A percentile compares a stretch with the other conserved stretches of the same genome.
Conservation (phyloP, 345 rosid species). For the rapeseed (Brassica napus) region Da-Ae NC_063446.1:57535501-57536000, state of each 20-base stretch:
- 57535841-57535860: slow-evolving; percentile 77
- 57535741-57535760: slow-evolving; percentile 86
- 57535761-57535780: slow-evolving; percentile 37
- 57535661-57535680: slow-evolving; percentile 77
- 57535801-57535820: slow-evolving; percentile 16
- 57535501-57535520: slow-evolving; percentile 84
- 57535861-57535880: slow-evolving; percentile 26
- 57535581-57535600: slow-evolving; percentile 12
- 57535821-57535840: slow-evolving; percentile 49
- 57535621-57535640: slow-evolving; percentile 86
- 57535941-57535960: neutral
- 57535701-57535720: slow-evolving; percentile 75
- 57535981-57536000: neutral
- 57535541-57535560: neutral
- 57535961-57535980: neutral
- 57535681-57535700: slow-evolving; percentile 73
- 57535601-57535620: slow-evolving; percentile 87
- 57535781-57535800: slow-evolving; percentile 3
- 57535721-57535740: slow-evolving; percentile 96
- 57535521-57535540: slow-evolving; percentile 64
- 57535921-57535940: slow-evolving; percentile 82
- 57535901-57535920: slow-evolving; percentile 71
- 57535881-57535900: slow-evolving; percentile 83
- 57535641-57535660: slow-evolving; percentile 84
- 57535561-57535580: neutral